phyloP scores from a whole-genome alignment of 208 protist genomes.

The Trichomonas vaginalis region DNA sequence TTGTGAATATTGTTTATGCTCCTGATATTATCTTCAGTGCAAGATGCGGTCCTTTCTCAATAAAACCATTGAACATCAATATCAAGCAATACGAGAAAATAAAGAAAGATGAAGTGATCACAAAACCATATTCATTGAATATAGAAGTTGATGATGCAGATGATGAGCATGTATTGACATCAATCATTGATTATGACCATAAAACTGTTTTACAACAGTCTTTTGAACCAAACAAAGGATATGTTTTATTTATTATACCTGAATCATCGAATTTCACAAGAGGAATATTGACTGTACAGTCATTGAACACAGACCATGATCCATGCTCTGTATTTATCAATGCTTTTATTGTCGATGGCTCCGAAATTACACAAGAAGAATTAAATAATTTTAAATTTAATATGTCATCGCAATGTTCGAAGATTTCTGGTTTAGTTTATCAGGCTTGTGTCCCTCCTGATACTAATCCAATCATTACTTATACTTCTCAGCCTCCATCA shows the following conservation, averaged over 20 bases:
- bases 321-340: background rate
- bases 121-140: background rate
- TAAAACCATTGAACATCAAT: background rate
- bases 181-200: background rate
- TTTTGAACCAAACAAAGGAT: background rate
- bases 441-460: too few species aligned
- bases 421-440: too few species aligned
- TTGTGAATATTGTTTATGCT: background rate
- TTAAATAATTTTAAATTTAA: too few species aligned
- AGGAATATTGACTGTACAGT: background rate
- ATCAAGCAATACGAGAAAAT: background rate
- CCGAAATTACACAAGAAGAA: too few species aligned
- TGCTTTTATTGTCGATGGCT: background rate
- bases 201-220: background rate
- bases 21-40: background rate
- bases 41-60: background rate
- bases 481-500: background rate
- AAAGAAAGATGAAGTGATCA: background rate
- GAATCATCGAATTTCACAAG: background rate
- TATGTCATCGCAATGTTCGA: too few species aligned
- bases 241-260: background rate
- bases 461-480: background rate
- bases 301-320: background rate
- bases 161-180: background rate
- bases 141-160: background rate